These are phyloP conservation scores for Penicillium coffeae DNA, from an alignment of 495 filamentous ascomycete species.

Conservation along the genomic window DNA sequence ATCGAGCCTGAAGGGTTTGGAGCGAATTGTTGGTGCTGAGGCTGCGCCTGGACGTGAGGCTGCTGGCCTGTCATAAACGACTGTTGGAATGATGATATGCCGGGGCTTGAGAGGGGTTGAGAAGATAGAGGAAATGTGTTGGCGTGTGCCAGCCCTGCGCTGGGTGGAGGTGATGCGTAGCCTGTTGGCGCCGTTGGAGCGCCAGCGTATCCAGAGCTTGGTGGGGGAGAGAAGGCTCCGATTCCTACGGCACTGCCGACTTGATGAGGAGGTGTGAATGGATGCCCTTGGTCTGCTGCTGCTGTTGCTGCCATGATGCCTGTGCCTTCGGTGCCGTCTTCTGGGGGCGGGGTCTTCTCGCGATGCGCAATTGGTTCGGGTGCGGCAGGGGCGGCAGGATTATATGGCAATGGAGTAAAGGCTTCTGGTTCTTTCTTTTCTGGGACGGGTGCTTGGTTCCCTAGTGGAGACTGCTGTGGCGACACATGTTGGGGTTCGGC, in stretches of 20 bases:
- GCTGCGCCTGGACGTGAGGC: background rate
- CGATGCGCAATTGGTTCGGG: conserved; percentile 78
- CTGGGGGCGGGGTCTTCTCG: conserved; percentile 83
- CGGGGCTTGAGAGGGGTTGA: conserved; percentile 21
- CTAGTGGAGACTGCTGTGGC: background rate
- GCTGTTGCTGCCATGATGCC: conserved; percentile 68
- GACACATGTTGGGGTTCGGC: conserved; percentile 19
- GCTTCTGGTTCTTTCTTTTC: conserved; percentile 40
- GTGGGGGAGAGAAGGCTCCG: conserved; percentile 23
- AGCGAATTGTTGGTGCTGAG: background rate
- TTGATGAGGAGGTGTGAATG: conserved; percentile 40
- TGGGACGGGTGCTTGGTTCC: conserved; percentile 28
- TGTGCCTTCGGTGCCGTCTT: conserved; percentile 65
- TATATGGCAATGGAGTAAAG: conserved; percentile 79
- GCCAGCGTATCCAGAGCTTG: conserved; percentile 15
- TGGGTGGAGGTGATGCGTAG: conserved; percentile 38
- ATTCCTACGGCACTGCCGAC: conserved; percentile 22
- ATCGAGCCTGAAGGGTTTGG: conserved; percentile 5
- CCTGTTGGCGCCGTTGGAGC: conserved; percentile 24
- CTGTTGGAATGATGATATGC: conserved; percentile 32
- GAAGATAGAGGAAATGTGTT: conserved; percentile 18
- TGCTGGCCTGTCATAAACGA: conserved; percentile 17
- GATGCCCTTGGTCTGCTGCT: conserved; percentile 55
- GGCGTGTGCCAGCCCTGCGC: conserved; percentile 26
- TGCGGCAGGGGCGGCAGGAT: conserved; percentile 82